Percentiles rank a stretch among this genome's conserved stretches.
These are phyloP conservation scores for Geotrichum bryndzae DNA, from an alignment of 1,139 yeast genomes.

Conservation along the genomic window DNA sequence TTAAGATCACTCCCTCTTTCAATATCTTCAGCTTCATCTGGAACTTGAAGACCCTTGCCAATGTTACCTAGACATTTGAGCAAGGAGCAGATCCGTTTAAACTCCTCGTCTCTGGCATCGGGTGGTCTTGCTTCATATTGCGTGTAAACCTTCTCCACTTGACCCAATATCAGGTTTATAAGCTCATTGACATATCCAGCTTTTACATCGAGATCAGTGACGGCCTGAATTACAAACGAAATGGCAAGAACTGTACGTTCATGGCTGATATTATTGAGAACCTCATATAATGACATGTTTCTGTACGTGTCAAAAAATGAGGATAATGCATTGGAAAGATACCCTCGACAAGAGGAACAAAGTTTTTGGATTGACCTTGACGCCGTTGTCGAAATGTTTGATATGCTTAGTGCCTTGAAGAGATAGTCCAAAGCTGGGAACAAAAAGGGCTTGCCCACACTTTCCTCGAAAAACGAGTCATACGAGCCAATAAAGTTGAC, in stretches of 20 bases:
- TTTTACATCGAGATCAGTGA: conserved; percentile 23
- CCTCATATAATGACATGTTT: conserved; percentile 23
- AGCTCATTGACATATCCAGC: conserved; percentile 25
- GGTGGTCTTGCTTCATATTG: conserved; percentile 9
- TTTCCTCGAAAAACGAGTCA: conserved; percentile 32
- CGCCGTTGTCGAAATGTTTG: conserved; percentile 32
- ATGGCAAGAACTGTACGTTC: conserved; percentile 37
- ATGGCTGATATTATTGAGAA: conserved; percentile 24
- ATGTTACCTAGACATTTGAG: conserved; percentile 58
- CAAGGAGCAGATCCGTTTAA: conserved; percentile 39
- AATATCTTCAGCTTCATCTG: conserved; percentile 27
- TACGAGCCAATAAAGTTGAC: conserved; percentile 35
- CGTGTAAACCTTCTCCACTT: conserved; percentile 15
- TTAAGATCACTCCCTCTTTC: background rate
- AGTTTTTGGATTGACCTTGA: conserved; percentile 37
- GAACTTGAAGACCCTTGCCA: conserved; percentile 53
- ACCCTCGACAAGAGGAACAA: conserved; percentile 33
- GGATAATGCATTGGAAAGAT: conserved; percentile 27
- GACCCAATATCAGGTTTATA: conserved; percentile 25
- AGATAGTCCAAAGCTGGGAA: conserved; percentile 31
- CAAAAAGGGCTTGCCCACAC: conserved; percentile 30
- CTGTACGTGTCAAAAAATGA: conserved; percentile 32
- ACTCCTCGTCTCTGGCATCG: conserved; percentile 12
- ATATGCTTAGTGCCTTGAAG: conserved; percentile 32
- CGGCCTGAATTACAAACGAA: conserved; percentile 34